Evolutionary conservation across 345 rosid genomes (phyloP).

Genomic region (Corchorus olitorius): DNA sequence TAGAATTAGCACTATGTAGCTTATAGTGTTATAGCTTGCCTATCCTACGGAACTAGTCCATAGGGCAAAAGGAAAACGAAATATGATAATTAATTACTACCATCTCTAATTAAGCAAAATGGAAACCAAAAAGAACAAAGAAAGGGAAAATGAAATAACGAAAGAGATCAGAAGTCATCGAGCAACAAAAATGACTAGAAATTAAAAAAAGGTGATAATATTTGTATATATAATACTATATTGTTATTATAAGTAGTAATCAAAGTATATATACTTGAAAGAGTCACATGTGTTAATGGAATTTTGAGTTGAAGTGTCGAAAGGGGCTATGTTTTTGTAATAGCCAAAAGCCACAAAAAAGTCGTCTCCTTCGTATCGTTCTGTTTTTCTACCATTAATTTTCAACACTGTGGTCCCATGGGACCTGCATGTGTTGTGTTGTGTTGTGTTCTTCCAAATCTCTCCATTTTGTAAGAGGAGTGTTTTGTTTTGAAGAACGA

Average conservation of each 20-base stretch:
- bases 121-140: too few relatives aligned
- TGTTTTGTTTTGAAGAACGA: background rate
- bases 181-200: too few relatives aligned
- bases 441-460: background rate
- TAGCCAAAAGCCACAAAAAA: background rate
- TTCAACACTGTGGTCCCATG: background rate
- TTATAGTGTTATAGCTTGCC: too few relatives aligned
- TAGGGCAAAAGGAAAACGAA: too few relatives aligned
- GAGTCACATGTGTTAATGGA: background rate
- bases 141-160: too few relatives aligned
- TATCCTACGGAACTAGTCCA: too few relatives aligned
- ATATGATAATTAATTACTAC: too few relatives aligned
- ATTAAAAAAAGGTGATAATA: background rate
- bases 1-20: too few relatives aligned
- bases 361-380: background rate
- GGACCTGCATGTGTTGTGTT: background rate
- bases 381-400: background rate
- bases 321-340: background rate
- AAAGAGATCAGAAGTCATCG: too few relatives aligned
- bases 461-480: background rate
- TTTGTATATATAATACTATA: background rate
- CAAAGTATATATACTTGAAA: background rate
- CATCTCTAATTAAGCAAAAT: too few relatives aligned
- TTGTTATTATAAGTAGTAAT: background rate
- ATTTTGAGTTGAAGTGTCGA: background rate